Base-by-base conservation (phyloP, 768 basidiomycete species). In the Termitomyces sp. region DNA sequence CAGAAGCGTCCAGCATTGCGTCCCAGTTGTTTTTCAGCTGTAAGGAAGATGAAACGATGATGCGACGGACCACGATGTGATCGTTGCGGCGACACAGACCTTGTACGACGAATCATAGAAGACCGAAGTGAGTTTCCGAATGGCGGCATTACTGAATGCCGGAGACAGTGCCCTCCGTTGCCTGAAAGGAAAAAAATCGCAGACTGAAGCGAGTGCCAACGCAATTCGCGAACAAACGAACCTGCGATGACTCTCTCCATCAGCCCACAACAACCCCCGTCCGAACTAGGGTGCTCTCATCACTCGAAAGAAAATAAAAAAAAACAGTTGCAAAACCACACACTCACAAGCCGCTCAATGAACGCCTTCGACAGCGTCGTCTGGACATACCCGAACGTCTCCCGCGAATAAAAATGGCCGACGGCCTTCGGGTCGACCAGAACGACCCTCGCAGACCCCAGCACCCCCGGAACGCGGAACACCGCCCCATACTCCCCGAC, bases 91-190 rank as follows among this genome's bases (percentile, higher is more conserved):
- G 23, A 17, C 8, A 52, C 43, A 3, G 38, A 78, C 82, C 74
- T 80, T 79, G 62, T 82, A 77, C 1, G 74, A 72, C 0, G 78
- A 75, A 57, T 82, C 80, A 53, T 73, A 79, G 65, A 82, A 83
- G 2, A 82, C 72, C 1, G 70, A 62, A 0, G 74, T 77, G 8
- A 81, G 63, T 30, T 66, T 72, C 17, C 79, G 74, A 44, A 83
- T 78, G 0, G 78, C 75, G 1, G 77, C 72, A 59, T 76, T 80
- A 63, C 75, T 80, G 63, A 83, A 83, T 0, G 79, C 79, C 1
- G 80, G 78, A 0, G 77, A 74, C 9, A 82, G 63, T 0, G 78
- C 73, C 57, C 78, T 81, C 33, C 82, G 71, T 59, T 81, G 80
- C 50, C 80, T 78, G 38, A 40, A 31, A 31, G 9, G 9, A 5